Evolutionary conservation across 1,284 basidiomycete species (phyloP).

Genomic region (Vanrija sp.): DNA sequence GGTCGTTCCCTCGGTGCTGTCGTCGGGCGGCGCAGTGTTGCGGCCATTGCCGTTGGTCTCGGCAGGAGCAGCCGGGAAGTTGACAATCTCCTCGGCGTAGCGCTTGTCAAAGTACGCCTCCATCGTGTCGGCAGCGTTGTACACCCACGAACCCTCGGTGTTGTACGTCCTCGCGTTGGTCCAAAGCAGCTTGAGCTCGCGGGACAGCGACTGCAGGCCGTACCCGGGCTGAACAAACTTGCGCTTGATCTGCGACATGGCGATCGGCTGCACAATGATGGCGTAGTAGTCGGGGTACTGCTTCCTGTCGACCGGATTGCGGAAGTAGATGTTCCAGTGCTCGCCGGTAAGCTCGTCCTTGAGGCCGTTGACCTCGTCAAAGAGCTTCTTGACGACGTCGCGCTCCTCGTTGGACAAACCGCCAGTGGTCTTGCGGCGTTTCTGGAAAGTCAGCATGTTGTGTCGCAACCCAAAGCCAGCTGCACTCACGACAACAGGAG

Average conservation of each 20-base stretch:
- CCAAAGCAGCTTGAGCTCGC: conserved; percentile 85
- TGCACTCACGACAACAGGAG: conserved; percentile 24
- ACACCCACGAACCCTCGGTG: conserved; percentile 69
- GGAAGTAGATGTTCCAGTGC: conserved; percentile 77
- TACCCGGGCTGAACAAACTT: conserved; percentile 73
- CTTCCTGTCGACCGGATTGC: conserved; percentile 70
- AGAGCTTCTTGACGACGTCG: conserved; percentile 52
- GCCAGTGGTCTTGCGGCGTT: conserved; percentile 35
- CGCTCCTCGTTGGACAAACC: conserved; percentile 14
- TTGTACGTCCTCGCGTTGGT: conserved; percentile 88
- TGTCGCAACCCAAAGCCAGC: neutral
- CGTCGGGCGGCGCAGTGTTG: neutral
- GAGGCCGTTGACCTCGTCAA: conserved; percentile 53
- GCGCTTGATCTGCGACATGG: conserved; percentile 81
- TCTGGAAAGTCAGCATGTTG: conserved; percentile 19
- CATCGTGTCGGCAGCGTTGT: conserved; percentile 87
- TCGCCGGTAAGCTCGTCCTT: conserved; percentile 57
- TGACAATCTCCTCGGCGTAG: conserved; percentile 31
- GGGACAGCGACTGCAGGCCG: conserved; percentile 65
- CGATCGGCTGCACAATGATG: conserved; percentile 69
- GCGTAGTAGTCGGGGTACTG: conserved; percentile 90
- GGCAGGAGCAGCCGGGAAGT: conserved; percentile 5
- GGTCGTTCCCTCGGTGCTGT: conserved; percentile 16
- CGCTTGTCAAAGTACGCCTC: conserved; percentile 72
- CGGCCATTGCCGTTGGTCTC: conserved; percentile 2